phyloP scores from a whole-genome alignment of 108 stramenopile genomes.

The Discostella stelligeroides region DNA sequence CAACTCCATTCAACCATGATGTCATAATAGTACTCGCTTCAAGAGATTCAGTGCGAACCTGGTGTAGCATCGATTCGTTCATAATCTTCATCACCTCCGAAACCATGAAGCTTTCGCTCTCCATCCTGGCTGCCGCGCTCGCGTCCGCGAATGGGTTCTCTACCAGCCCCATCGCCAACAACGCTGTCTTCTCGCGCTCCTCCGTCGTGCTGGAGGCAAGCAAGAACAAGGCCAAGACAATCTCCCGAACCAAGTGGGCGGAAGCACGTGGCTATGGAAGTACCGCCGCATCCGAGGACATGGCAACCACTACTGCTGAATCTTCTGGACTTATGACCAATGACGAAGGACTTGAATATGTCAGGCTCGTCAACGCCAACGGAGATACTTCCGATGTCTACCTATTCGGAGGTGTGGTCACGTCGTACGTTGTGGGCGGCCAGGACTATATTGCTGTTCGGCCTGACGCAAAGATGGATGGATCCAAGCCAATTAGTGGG shows the following conservation, averaged over 20 bases:
- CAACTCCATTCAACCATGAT: too few species aligned
- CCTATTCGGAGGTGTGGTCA: conserved; percentile 82
- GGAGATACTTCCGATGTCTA: conserved; percentile 78
- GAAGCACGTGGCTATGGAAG: conserved; percentile 61
- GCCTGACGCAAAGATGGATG: conserved; percentile 97
- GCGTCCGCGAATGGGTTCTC: conserved; percentile 53
- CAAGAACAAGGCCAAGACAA: conserved; percentile 62
- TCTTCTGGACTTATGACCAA: conserved; percentile 76
- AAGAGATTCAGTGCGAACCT: too few species aligned
- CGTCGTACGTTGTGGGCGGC: conserved; percentile 72
- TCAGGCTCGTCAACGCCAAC: conserved; percentile 64
- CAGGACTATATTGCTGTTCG: conserved; percentile 94
- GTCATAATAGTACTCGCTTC: too few species aligned
- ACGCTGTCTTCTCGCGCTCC: conserved; percentile 19
- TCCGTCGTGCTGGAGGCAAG: conserved; percentile 51
- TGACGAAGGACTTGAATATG: conserved; percentile 78
- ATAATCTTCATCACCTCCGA: too few species aligned
- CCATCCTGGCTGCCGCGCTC: conserved; percentile 44
- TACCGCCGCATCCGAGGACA: conserved; percentile 28
- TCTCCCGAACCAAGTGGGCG: conserved; percentile 69
- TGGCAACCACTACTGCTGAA: conserved; percentile 18
- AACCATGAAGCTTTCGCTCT: conserved; percentile 62
- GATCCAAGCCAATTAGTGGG: conserved; percentile 95
- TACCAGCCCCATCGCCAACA: conserved; percentile 20
- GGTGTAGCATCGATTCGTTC: too few species aligned